These are phyloP conservation scores for Euphrasia confusa DNA, from an alignment of 257 asterid species.

Conservation along the genomic window DNA sequence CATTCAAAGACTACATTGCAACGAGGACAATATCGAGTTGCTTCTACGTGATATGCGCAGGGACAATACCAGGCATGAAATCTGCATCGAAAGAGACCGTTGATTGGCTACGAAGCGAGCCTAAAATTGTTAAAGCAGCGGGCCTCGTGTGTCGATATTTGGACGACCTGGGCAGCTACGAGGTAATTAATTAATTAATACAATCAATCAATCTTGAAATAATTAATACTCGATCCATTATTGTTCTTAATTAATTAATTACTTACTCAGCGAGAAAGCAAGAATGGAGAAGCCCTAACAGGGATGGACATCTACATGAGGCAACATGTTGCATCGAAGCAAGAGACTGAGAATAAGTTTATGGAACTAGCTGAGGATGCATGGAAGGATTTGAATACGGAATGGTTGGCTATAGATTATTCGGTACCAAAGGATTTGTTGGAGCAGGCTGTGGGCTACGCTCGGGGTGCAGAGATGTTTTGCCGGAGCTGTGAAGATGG, in stretches of 20 bases:
- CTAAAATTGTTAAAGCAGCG: not conserved
- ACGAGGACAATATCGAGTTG: not conserved
- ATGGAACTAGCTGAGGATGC: constrained; percentile 5
- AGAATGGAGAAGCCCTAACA: not conserved
- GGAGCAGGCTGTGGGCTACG: not conserved
- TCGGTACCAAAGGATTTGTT: not conserved
- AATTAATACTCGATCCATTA: not conserved
- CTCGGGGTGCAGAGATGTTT: not conserved
- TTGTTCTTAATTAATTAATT: not conserved
- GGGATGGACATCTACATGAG: not conserved
- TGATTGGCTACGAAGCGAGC: not conserved
- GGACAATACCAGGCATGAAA: not conserved
- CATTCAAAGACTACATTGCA: not conserved
- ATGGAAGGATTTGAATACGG: constrained; percentile 6
- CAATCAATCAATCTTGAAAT: not conserved
- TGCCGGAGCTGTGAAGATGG: not conserved
- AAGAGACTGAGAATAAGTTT: not conserved
- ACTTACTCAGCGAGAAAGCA: not conserved
- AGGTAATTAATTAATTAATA: not conserved
- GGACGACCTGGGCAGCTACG: not conserved
- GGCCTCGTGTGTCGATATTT: not conserved
- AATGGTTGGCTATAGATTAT: not conserved
- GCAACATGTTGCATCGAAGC: not conserved
- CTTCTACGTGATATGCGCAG: not conserved
- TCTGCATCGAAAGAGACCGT: not conserved